These are phyloP conservation scores for Neocucurbitaria cava DNA, from an alignment of 2,329 filamentous ascomycete species.

Conservation along the genomic window DNA sequence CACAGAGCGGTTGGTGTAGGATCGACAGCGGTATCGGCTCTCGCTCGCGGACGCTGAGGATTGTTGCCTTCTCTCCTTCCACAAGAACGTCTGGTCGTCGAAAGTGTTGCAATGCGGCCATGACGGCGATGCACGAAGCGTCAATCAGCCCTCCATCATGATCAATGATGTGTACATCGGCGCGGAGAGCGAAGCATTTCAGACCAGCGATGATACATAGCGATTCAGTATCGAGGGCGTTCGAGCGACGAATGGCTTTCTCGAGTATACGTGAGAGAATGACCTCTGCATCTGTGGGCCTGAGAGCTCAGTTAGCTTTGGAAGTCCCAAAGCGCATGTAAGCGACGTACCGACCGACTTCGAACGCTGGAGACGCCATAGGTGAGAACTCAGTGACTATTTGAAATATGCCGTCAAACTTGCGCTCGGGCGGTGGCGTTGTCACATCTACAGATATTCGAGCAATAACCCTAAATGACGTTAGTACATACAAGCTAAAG, in stretches of 20 bases:
- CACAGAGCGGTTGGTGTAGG: constrained; percentile 88
- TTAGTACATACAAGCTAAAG: constrained; percentile 18
- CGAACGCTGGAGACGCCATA: constrained; percentile 90
- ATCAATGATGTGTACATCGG: constrained; percentile 88
- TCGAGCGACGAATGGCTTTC: constrained; percentile 90
- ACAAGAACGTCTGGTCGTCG: constrained; percentile 87
- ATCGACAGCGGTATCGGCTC: constrained; percentile 90
- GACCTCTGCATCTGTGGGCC: constrained; percentile 82
- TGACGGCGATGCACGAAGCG: constrained; percentile 81
- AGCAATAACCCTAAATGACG: constrained; percentile 71
- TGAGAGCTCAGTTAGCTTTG: constrained; percentile 38
- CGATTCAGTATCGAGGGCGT: constrained; percentile 92
- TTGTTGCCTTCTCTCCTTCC: constrained; percentile 80
- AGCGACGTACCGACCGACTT: constrained; percentile 72
- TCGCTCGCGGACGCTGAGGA: constrained; percentile 83
- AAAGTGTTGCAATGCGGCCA: constrained; percentile 90
- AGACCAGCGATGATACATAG: constrained; percentile 89
- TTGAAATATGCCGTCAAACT: constrained; percentile 94
- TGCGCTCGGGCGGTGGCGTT: constrained; percentile 83
- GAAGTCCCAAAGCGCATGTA: not conserved
- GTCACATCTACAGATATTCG: constrained; percentile 89
- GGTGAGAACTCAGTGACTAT: constrained; percentile 91
- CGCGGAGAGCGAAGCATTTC: constrained; percentile 90
- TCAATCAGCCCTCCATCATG: constrained; percentile 92
- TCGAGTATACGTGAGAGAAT: constrained; percentile 88